A percentile compares a stretch with the other conserved stretches of the same genome.
Evolutionary conservation across 768 basidiomycete species (phyloP).

Genomic region (Lepiota venenata): DNA sequence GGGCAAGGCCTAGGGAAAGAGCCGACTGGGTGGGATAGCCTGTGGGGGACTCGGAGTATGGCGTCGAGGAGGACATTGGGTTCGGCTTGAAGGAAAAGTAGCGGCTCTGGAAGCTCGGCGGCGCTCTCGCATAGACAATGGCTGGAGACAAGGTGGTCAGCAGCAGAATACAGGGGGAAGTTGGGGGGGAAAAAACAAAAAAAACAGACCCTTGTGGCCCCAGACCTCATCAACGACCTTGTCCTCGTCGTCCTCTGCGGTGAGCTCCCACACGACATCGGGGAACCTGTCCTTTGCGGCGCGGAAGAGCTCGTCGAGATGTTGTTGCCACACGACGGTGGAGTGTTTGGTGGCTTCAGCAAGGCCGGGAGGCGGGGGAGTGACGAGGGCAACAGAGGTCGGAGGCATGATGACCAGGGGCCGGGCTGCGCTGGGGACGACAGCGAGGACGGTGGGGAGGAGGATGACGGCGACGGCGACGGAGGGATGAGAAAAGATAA

Average conservation of each 20-base stretch:
- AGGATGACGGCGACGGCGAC: not conserved
- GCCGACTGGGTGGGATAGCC: constrained; percentile 57
- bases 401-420: constrained; percentile 2
- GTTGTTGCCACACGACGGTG: constrained; percentile 73
- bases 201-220: constrained; percentile 89
- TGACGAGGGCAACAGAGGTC: constrained; percentile 13
- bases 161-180: too few relatives aligned
- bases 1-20: constrained; percentile 49
- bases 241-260: constrained; percentile 45
- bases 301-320: constrained; percentile 74
- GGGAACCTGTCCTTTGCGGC: constrained; percentile 89
- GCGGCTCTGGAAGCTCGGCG: constrained; percentile 84
- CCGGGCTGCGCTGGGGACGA: not conserved
- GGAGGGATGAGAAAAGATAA: not conserved
- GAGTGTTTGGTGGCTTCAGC: constrained; percentile 67
- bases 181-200: too few relatives aligned
- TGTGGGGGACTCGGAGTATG: constrained; percentile 40
- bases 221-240: constrained; percentile 63
- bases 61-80: constrained; percentile 52
- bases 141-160: constrained; percentile 51
- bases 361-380: constrained; percentile 43
- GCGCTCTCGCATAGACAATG: constrained; percentile 92
- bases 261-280: constrained; percentile 93
- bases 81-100: constrained; percentile 80
- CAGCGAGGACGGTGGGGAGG: not conserved